These are phyloP conservation scores for Alternaria angustiovoidea DNA, from an alignment of 2,329 filamentous ascomycete species.

Conservation along the genomic window DNA sequence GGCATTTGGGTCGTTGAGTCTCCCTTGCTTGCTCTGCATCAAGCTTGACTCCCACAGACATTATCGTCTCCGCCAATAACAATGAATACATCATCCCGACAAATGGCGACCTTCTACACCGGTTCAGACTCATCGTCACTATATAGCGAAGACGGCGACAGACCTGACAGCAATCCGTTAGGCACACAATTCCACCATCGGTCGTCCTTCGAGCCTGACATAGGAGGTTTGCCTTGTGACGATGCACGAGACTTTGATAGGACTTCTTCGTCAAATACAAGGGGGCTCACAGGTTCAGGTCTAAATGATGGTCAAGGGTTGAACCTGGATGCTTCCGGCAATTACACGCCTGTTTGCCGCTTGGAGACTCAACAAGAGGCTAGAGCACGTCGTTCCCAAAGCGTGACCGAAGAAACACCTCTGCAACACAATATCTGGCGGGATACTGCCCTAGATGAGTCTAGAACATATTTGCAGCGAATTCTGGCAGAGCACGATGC, in stretches of 20 bases:
- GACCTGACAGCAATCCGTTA: not conserved
- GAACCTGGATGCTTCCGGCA: not conserved
- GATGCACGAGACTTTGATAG: not conserved
- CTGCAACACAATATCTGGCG: not conserved
- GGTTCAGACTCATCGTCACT: not conserved
- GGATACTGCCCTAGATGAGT: not conserved
- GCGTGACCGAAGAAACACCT: not conserved
- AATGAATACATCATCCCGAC: not conserved
- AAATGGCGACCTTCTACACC: not conserved
- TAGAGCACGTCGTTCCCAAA: not conserved
- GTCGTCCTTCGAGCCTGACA: not conserved
- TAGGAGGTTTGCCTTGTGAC: not conserved
- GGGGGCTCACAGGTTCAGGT: not conserved
- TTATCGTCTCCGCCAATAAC: not conserved
- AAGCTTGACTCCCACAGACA: not conserved
- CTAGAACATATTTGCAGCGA: not conserved
- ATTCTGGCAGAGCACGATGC: not conserved
- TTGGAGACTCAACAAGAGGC: not conserved
- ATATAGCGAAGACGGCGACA: not conserved
- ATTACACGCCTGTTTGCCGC: not conserved
- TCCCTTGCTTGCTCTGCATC: not conserved
- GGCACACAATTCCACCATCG: not conserved
- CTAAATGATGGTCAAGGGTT: not conserved
- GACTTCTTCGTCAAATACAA: not conserved
- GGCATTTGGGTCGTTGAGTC: not conserved